Conservation (phyloP, 306 rosid species). For the Corylus americana region DNA sequence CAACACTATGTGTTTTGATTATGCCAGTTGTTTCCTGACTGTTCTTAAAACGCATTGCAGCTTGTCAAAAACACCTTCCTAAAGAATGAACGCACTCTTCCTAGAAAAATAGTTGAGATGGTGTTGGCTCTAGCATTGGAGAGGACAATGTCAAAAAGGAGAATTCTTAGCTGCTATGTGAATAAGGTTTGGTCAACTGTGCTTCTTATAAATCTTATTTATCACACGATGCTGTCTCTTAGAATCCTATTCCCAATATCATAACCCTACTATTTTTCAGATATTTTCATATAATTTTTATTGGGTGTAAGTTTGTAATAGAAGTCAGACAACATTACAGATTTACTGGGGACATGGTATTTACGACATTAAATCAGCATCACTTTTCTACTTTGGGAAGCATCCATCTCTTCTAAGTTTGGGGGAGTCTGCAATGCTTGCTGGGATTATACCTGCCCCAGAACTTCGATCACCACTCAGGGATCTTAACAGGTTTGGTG, state of each 20-base stretch:
- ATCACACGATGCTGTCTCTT: not conserved
- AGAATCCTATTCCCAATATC: not conserved
- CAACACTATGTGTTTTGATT: not conserved
- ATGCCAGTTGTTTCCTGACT: conserved; percentile 10
- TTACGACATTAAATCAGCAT: conserved; percentile 40
- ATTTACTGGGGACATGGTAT: conserved; percentile 46
- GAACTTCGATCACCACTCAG: conserved; percentile 39
- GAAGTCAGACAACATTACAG: conserved; percentile 16
- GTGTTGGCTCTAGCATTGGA: conserved; percentile 38
- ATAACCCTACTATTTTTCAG: not conserved
- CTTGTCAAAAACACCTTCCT: conserved; percentile 36
- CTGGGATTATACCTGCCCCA: conserved; percentile 41
- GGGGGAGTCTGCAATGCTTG: conserved; percentile 40
- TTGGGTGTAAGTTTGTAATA: conserved; percentile 1
- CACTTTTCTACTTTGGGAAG: conserved; percentile 35
- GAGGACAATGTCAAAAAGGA: conserved; percentile 28
- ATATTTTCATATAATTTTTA: not conserved
- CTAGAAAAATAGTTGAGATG: conserved; percentile 34
- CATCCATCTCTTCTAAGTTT: conserved; percentile 40
- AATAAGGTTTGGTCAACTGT: conserved; percentile 31
- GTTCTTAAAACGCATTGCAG: conserved; percentile 26
- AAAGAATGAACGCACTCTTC: conserved; percentile 28
- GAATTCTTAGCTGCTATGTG: conserved; percentile 38
- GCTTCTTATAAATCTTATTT: conserved; percentile 4
- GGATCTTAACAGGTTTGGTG: conserved; percentile 33